Base-by-base conservation (phyloP, 116 monocot species). In the Cymodocea nodosa region DNA sequence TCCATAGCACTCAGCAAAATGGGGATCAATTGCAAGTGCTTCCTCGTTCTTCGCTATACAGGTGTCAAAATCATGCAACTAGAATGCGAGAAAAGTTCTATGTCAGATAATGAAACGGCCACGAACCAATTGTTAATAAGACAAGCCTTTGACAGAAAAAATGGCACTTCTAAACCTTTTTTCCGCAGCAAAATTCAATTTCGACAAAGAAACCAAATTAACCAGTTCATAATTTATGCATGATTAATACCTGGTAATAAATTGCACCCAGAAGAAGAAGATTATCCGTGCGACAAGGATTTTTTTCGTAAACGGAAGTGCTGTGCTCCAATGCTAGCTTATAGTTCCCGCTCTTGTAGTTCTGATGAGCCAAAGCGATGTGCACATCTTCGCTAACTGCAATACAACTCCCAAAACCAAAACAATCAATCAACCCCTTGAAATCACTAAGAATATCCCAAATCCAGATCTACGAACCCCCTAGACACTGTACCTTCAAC, bases 41-140 rank as follows among this genome's bases (percentile, higher is more conserved):
- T 94, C 94, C 69, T 89, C 84, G 70, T 94, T 94, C 59, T 75
- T 89, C 68, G 80, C 78, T 69, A 94, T 94, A 70, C 94, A 94
- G 84, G 82, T 86, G 23, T 94, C 94, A 81, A 74, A 94, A 73
- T 94, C 80, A 71, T 81, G 94, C 39, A 94, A 48, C 94, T 94
- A 74, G 60, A 65, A 66, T 6, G 56, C 56, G 71, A 14, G 23
- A 44, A 18, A 40, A 40, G 10, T 6, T 6, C 40, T 4, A 40
- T 8, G 40, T 40, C 40, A 40, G 40, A 1, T 40, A 40, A 40
- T 10, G 40, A 40, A 40, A 40, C 50, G 17, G 19, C 36, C 2
- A 37, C 62, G 15, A 50, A 63, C 76, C 79, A 61, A 76, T 82
- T 85, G 56, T 77, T 5, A 60, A 66, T 20, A 30, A 34, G 40